Percentiles rank a stretch among this genome's conserved stretches.
Evolutionary conservation across 164 flowering plant species (phyloP).

Genomic region (Santalum album): DNA sequence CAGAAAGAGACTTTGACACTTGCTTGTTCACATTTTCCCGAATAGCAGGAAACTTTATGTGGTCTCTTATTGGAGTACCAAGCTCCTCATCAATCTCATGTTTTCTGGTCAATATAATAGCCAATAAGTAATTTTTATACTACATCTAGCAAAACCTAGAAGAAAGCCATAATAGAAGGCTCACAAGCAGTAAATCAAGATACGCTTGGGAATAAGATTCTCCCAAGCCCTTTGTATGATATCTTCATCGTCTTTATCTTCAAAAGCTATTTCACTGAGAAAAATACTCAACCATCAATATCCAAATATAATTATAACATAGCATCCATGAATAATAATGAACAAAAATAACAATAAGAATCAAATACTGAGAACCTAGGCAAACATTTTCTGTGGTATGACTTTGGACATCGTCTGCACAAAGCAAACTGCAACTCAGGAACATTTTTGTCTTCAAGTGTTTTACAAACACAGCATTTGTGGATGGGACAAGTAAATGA

Average conservation of each 20-base stretch:
- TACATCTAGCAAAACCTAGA: background rate
- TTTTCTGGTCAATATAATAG: conserved; percentile 29
- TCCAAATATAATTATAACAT: background rate
- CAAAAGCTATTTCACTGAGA: conserved; percentile 35
- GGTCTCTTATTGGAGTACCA: conserved; percentile 51
- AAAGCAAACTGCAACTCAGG: conserved; percentile 61
- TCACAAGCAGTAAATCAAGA: conserved; percentile 83
- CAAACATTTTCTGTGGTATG: conserved; percentile 84
- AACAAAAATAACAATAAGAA: background rate
- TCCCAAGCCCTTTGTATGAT: conserved; percentile 68
- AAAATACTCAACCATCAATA: conserved; percentile 4
- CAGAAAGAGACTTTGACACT: conserved; percentile 6
- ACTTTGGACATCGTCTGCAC: conserved; percentile 83
- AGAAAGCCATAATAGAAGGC: conserved; percentile 11
- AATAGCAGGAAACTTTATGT: conserved; percentile 38
- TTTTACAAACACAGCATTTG: conserved; percentile 49
- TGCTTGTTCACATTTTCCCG: conserved; percentile 15
- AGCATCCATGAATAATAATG: background rate
- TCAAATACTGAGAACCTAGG: conserved; percentile 44
- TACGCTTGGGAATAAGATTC: conserved; percentile 46
- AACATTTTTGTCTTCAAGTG: conserved; percentile 42
- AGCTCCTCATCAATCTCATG: conserved; percentile 41
- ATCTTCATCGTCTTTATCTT: conserved; percentile 12
- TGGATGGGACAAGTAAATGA: conserved; percentile 73
- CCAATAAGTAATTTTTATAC: background rate